Evolutionary conservation across 1,284 basidiomycete species (phyloP).

Genomic region (Boletus sp.): DNA sequence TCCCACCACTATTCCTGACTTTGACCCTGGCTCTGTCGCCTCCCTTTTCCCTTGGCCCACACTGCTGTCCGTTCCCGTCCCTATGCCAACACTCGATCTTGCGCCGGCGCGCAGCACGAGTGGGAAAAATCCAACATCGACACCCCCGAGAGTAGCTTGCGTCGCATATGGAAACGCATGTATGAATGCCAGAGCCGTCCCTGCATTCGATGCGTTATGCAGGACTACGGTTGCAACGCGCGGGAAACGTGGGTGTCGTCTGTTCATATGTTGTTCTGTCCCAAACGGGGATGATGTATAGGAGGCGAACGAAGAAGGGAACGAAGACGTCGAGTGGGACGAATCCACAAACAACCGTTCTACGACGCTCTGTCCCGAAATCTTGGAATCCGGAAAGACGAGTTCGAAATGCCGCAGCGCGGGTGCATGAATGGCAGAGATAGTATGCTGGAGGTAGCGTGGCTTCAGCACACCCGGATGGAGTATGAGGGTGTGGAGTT

Average conservation of each 20-base stretch:
- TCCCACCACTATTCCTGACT: background rate
- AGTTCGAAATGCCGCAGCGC: conserved; percentile 32
- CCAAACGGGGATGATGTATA: conserved; percentile 1
- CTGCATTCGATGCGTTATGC: conserved; percentile 26
- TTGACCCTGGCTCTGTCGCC: background rate
- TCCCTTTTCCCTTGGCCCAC: conserved; percentile 6
- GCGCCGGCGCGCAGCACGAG: conserved; percentile 11
- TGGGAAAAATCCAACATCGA: conserved; percentile 26
- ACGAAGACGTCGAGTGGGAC: background rate
- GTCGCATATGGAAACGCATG: conserved; percentile 24
- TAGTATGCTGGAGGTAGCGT: conserved; percentile 31
- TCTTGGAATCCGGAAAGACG: conserved; percentile 31
- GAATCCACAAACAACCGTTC: conserved; percentile 23
- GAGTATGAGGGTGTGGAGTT: conserved; percentile 29
- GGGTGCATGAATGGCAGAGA: conserved; percentile 28
- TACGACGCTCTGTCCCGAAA: conserved; percentile 26
- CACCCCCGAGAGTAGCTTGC: conserved; percentile 26
- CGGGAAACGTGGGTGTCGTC: conserved; percentile 24
- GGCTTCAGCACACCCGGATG: conserved; percentile 32
- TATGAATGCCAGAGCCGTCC: conserved; percentile 25
- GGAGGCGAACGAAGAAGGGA: conserved; percentile 1
- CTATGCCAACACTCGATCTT: background rate
- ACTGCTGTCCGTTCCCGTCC: background rate
- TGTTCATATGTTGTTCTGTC: background rate
- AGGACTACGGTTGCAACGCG: conserved; percentile 27